Percentiles rank a stretch among this genome's conserved stretches.
Conservation (phyloP, 768 basidiomycete genomes). For the Boletus vinaceobasis region DNA sequence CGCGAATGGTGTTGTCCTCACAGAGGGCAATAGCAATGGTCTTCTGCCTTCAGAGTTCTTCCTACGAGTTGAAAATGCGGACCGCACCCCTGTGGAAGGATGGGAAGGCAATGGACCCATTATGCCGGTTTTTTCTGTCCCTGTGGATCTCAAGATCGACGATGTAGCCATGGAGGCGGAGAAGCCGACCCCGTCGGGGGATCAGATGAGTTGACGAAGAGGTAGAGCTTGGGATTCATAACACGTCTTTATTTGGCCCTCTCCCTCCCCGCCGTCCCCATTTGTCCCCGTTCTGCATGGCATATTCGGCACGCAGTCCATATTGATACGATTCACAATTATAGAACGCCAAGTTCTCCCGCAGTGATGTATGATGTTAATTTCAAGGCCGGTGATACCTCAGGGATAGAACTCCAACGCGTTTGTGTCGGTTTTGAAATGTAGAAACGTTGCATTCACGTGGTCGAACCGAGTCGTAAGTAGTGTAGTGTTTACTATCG, state of each 20-base stretch:
- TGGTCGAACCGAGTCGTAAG: neutral
- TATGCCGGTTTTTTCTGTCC: neutral
- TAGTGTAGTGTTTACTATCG: neutral
- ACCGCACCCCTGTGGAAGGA: constrained; percentile 17
- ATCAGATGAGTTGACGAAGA: neutral
- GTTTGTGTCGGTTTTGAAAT: neutral
- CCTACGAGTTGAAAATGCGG: constrained; percentile 54
- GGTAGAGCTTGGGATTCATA: neutral
- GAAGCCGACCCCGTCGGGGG: neutral
- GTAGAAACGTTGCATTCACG: neutral
- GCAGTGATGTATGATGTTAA: neutral
- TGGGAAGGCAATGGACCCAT: constrained; percentile 18
- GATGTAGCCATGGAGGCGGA: neutral
- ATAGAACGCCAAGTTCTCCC: neutral
- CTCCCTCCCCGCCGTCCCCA: neutral
- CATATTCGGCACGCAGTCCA: neutral
- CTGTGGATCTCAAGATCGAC: neutral
- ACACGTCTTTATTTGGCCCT: neutral
- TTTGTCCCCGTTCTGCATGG: neutral
- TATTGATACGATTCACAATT: neutral
- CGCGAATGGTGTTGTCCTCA: constrained; percentile 85
- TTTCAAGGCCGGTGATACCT: neutral
- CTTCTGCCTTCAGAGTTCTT: constrained; percentile 65
- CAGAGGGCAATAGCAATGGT: constrained; percentile 68
- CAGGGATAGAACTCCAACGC: neutral